Conservation (phyloP, 2,329 filamentous ascomycete species). For the Epichloe gansuensis region DNA sequence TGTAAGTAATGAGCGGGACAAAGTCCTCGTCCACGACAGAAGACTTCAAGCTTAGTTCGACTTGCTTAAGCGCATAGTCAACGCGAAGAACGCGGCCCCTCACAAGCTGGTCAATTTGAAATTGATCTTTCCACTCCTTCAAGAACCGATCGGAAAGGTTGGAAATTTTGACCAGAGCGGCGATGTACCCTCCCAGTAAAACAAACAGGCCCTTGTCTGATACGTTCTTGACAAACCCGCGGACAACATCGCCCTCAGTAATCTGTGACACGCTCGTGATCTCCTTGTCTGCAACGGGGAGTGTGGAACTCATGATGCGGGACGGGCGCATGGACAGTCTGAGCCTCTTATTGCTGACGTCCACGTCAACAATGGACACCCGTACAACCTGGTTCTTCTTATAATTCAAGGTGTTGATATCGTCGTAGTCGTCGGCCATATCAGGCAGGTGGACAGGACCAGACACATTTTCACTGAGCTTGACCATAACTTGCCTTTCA, state of each 20-base stretch:
- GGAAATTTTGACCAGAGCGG: constrained; percentile 70
- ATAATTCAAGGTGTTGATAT: constrained; percentile 62
- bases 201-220: constrained; percentile 84
- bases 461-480: constrained; percentile 67
- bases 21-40: constrained; percentile 74
- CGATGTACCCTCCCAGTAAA: constrained; percentile 65
- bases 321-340: constrained; percentile 75
- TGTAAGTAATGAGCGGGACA: constrained; percentile 56
- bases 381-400: constrained; percentile 78
- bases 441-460: constrained; percentile 75
- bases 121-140: constrained; percentile 90
- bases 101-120: constrained; percentile 80
- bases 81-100: constrained; percentile 70
- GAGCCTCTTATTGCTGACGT: constrained; percentile 72
- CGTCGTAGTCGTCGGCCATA: constrained; percentile 71
- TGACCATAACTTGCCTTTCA: constrained; percentile 72
- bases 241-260: constrained; percentile 62
- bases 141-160: constrained; percentile 84
- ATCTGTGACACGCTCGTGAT: constrained; percentile 60
- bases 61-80: constrained; percentile 53
- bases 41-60: constrained; percentile 78
- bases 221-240: constrained; percentile 86
- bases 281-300: constrained; percentile 70
- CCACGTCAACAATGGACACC: constrained; percentile 72
- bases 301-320: constrained; percentile 73